A percentile compares a stretch with the other conserved stretches of the same genome.
These are phyloP conservation scores for Acanthamoeba sp. DNA, from an alignment of 208 protist species.

Conservation along the genomic window DNA sequence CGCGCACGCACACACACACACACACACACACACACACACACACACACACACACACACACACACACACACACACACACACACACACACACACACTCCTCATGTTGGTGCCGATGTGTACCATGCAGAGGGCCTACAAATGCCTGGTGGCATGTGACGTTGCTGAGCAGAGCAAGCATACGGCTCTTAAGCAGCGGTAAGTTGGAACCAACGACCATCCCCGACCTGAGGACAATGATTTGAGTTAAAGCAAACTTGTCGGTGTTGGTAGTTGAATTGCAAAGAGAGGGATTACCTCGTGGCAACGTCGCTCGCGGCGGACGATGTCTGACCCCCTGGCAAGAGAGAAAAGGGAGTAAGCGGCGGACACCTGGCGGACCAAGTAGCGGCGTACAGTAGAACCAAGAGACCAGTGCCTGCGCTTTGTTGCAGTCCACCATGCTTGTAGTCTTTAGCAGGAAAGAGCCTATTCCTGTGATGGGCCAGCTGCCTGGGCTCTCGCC, in stretches of 20 bases:
- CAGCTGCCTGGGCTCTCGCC: background rate
- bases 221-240: background rate
- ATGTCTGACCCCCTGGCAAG: background rate
- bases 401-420: background rate
- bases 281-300: too few species aligned
- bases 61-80: background rate
- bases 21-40: too few species aligned
- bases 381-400: conserved; percentile 7
- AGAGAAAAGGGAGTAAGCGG: background rate
- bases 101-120: too few species aligned
- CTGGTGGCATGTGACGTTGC: background rate
- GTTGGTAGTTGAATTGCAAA: too few species aligned
- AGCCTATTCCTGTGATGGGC: background rate
- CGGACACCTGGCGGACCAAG: background rate
- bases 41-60: too few species aligned
- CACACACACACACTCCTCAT: background rate
- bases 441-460: background rate
- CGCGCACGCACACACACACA: too few species aligned
- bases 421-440: conserved; percentile 1
- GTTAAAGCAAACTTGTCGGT: too few species aligned
- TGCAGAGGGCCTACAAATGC: background rate
- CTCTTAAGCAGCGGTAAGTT: background rate
- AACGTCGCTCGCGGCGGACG: background rate
- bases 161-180: background rate
- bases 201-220: background rate